Evolutionary conservation across 352 stramenopile species (phyloP), one percentile per base, ranked within the genome.

Genomic region (Globisporangium nunn): DNA sequence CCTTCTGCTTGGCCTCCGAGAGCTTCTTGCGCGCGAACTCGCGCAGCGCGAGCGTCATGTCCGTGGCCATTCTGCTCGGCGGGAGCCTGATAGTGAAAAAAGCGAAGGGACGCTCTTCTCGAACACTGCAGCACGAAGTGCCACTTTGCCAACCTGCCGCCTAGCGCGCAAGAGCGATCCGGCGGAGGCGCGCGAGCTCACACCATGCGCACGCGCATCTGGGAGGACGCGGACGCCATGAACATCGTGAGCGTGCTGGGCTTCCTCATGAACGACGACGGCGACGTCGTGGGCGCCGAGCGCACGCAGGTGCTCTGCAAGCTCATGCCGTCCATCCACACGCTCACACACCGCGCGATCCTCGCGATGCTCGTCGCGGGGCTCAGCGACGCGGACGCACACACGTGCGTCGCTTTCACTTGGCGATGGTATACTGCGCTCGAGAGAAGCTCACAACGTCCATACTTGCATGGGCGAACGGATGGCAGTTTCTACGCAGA

Each of bases 241-340:
- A 81, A 81, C 69, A 59, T 92, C 43, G 81, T 89, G 64, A 92
- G 81, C 62, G 78, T 90, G 53, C 65, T 92, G 52, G 81, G 74
- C 58, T 92, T 85, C 61, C 70, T 90, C 50, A 78, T 92, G 67
- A 92, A 92, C 63, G 81, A 92, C 40, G 78, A 90, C 12, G 81
- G 79, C 53, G 80, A 90, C 29, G 77, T 92, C 23, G 71, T 87
- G 23, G 79, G 81, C 2, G 63, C 75, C 8, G 81, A 90, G 60
- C 78, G 78, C 67, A 92, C 79, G 53, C 71, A 88, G 62, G 74
- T 90, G 58, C 69, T 90, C 39, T 88, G 79, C 67, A 85, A 88
- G 57, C 81, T 92, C 68, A 85, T 92, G 81, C 78, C 81, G 47
- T 90, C 77, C 44, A 90, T 92, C 62, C 78, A 90, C 68, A 92